Evolutionary conservation across 352 stramenopile genomes (phyloP).

Genomic region (Phytophthora pseudosyringae): DNA sequence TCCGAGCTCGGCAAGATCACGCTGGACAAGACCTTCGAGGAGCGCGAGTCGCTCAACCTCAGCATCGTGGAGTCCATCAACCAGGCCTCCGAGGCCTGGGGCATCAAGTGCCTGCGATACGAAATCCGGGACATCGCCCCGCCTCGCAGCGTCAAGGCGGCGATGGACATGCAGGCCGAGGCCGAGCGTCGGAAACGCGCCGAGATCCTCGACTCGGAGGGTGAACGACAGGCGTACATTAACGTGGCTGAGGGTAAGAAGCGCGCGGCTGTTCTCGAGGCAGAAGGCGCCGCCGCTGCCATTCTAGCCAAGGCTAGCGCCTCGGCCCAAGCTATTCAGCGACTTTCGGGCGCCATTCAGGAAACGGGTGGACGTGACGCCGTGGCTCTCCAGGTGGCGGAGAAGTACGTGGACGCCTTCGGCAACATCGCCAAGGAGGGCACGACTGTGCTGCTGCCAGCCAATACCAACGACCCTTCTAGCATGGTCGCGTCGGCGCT

Average conservation of each 20-base stretch:
- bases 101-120: slow-evolving; percentile 91
- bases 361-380: slow-evolving; percentile 77
- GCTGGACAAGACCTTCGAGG: slow-evolving; percentile 94
- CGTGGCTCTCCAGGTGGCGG: slow-evolving; percentile 86
- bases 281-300: slow-evolving; percentile 85
- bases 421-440: slow-evolving; percentile 90
- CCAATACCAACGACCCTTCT: slow-evolving; percentile 85
- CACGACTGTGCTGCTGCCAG: slow-evolving; percentile 85
- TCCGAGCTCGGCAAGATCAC: slow-evolving; percentile 93
- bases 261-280: slow-evolving; percentile 83
- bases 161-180: slow-evolving; percentile 94
- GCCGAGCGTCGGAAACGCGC: slow-evolving; percentile 92
- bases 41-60: slow-evolving; percentile 92
- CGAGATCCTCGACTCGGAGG: slow-evolving; percentile 92
- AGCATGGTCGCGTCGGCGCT: slow-evolving; percentile 91
- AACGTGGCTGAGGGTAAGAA: slow-evolving; percentile 93
- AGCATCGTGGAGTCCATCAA: slow-evolving; percentile 93
- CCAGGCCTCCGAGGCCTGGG: slow-evolving; percentile 89
- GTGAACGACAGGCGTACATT: slow-evolving; percentile 88
- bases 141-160: slow-evolving; percentile 83
- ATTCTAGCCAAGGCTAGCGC: slow-evolving; percentile 86
- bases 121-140: slow-evolving; percentile 92
- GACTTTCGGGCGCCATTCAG: slow-evolving; percentile 75
- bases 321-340: slow-evolving; percentile 82
- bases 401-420: slow-evolving; percentile 94